Base-by-base conservation (phyloP, 805 yeast species). In the Candida chilensis region DNA sequence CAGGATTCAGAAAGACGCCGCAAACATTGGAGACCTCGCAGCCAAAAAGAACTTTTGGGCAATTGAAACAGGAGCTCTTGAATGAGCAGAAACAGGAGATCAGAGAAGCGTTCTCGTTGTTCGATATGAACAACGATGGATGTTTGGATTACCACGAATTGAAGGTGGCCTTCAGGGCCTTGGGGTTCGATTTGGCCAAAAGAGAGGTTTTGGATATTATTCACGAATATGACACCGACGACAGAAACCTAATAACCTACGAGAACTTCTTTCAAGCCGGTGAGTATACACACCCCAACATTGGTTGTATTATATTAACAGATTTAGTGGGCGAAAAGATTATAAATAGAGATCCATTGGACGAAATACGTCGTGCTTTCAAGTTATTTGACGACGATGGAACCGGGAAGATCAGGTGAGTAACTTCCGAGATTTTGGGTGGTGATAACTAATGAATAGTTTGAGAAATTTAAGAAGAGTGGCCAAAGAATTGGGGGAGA, bases 71-170 rank as follows among this genome's bases (percentile, higher is more conserved):
- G 27, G 94, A 85, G 43, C 63, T 87, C 25, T 60, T 84, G 36
- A 85, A 83, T 33, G 95, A 87, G 44, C 95, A 87, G 50, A 81
- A 80, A 41, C 92, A 83, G 46, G 96, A 90, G 49, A 85, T 88
- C 40, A 67, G 86, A 37, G 96, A 88, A 48, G 96, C 96, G 47
- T 90, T 90, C 49, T 71, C 79, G 29, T 63, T 90, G 19, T 92
- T 92, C 53, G 98, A 92, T 48, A 78, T 85, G 82, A 86, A 92
- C 54, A 76, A 74, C 36, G 97, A 92, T 51, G 94, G 96, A 3
- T 71, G 67, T 40, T 65, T 92, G 30, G 96, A 92, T 45, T 90
- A 83, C 52, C 97, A 92, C 47, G 97, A 90, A 45, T 63, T 86
- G 39, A 88, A 86, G 54, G 95, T 87, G 13, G 96, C 98, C 0